Base-by-base conservation (phyloP, 768 basidiomycete genomes). In the Holtermanniella nyarrowii region DNA sequence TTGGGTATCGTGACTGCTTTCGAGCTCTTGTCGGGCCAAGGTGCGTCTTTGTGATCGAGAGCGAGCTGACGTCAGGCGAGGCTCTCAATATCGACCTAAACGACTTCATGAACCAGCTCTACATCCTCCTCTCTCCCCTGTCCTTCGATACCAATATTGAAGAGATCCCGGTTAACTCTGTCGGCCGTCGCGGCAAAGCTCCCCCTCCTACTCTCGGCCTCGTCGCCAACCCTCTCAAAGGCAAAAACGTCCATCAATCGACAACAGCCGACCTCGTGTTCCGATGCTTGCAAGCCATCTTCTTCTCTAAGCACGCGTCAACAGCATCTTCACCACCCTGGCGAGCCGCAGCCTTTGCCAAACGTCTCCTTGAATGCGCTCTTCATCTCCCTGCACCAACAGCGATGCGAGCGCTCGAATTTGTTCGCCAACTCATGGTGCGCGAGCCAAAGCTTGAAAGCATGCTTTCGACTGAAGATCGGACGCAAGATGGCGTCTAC, bases 1-100 rank as follows among this genome's bases (percentile, higher is more conserved):
- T 74, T 83, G 55, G 95, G 88, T 63, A 88, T 97, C 62, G 82
- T 86, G 53, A 95, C 95, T 39, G 95, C 93, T n/a, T 96, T 96
- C 63, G 90, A 96, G 65, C 80, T 99, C 44, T 79, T 97, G 40
- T 86, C 87, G 12, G 95, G 95, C 23, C 95, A 99, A 81, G 95
- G 93, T 72, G 23, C 31, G 69, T 82, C 53, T 55, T 22, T 1
- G 26, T 42, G 26, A 21, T 53, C 2, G 20, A 4, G 21, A 16
- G 23, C 2, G n/a, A 27, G 39, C 22, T 40, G n/a, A 40, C 14
- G 42, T 22, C 60, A 93, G 89, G 90, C 53, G 95, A 99, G 74
- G 88, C 93, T n/a, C 78, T 99, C 60, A 90, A 89, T 63, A 87
- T 99, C 66, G 95, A 97, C 76, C 78, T 96, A 49, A 78, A 76